phyloP scores from a whole-genome alignment of 2,329 filamentous ascomycete species.

The Tolypocladium capitatum region DNA sequence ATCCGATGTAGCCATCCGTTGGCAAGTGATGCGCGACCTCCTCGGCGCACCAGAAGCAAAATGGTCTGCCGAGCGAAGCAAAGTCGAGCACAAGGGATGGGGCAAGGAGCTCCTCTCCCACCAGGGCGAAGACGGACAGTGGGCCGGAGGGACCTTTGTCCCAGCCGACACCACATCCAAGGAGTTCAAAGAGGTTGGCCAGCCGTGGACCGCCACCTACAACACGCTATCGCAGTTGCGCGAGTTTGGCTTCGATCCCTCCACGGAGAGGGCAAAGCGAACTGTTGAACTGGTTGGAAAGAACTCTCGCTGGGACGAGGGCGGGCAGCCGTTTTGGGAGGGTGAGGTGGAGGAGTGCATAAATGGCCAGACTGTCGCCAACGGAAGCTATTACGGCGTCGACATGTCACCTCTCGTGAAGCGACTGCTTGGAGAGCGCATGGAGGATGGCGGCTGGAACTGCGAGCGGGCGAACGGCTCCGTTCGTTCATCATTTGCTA shows the following conservation, averaged over 20 bases:
- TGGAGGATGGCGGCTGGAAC: slow-evolving; percentile 2
- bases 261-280: background rate
- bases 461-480: too few species aligned
- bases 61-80: background rate
- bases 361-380: slow-evolving; percentile 5
- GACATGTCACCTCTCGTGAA: slow-evolving; percentile 4
- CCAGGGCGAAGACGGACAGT: background rate
- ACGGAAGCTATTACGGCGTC: slow-evolving; percentile 5
- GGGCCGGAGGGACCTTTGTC: background rate
- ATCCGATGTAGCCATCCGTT: background rate
- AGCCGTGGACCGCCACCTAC: background rate
- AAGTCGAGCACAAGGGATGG: background rate
- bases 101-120: background rate
- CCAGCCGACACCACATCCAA: background rate
- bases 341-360: slow-evolving; percentile 7
- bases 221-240: background rate
- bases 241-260: background rate
- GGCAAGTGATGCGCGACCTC: background rate
- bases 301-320: slow-evolving; percentile 4
- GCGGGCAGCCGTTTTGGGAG: slow-evolving; percentile 5
- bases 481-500: too few species aligned
- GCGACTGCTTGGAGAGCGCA: slow-evolving; percentile 2
- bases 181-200: background rate
- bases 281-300: slow-evolving; percentile 2
- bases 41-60: too few species aligned